Percentiles rank a stretch among this genome's conserved stretches.
These are phyloP conservation scores for Malus orientalis DNA, from an alignment of 306 rosid genomes.

Conservation along the genomic window DNA sequence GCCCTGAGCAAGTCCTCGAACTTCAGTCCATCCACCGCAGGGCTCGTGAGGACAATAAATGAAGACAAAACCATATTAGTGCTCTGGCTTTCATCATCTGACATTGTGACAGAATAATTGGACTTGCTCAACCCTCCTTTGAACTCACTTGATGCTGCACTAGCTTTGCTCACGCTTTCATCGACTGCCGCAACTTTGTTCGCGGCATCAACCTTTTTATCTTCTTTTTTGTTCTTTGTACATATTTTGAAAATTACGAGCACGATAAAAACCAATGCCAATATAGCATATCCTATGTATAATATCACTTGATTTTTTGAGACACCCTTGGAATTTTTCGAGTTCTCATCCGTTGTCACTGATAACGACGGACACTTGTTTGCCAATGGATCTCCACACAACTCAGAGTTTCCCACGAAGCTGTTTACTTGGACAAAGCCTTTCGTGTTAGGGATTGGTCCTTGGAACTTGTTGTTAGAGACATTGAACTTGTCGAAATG, in stretches of 20 bases:
- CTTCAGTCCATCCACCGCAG: conserved; percentile 39
- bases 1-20: conserved; percentile 75
- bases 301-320: conserved; percentile 38
- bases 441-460: conserved; percentile 32
- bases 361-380: conserved; percentile 25
- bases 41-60: conserved; percentile 49
- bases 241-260: conserved; percentile 31
- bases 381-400: conserved; percentile 56
- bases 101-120: conserved; percentile 26
- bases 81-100: conserved; percentile 61
- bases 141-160: conserved; percentile 33
- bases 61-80: conserved; percentile 43
- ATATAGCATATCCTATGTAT: conserved; percentile 52
- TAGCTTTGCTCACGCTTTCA: conserved; percentile 17
- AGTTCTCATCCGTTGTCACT: neutral
- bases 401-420: conserved; percentile 52
- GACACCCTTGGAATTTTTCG: conserved; percentile 32
- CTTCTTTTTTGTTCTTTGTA: conserved; percentile 28
- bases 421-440: conserved; percentile 35
- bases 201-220: conserved; percentile 31
- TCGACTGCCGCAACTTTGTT: conserved; percentile 21
- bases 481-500: conserved; percentile 43
- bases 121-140: conserved; percentile 38
- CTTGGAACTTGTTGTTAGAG: conserved; percentile 51
- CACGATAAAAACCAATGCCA: conserved; percentile 33